Evolutionary conservation across 2,329 filamentous ascomycete species (phyloP).

Genomic region (Ophiostoma pallidulum): DNA sequence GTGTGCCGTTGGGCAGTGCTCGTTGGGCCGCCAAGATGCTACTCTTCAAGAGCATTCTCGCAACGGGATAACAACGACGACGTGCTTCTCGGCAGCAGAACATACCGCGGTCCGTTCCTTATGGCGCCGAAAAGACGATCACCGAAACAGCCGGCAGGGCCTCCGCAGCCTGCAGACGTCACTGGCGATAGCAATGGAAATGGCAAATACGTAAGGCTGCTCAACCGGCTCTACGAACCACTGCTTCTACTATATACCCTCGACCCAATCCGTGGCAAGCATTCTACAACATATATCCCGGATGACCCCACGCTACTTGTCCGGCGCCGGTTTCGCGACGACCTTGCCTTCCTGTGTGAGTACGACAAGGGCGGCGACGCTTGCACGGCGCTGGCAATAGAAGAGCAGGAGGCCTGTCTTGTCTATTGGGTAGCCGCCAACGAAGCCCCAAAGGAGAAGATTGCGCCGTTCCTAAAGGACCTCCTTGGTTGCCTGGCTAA

Average conservation of each 20-base stretch:
- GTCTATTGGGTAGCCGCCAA: slow-evolving; percentile 38
- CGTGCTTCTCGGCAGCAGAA: too few species aligned
- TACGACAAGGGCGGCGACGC: slow-evolving; percentile 35
- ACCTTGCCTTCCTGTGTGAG: slow-evolving; percentile 37
- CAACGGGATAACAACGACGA: too few species aligned
- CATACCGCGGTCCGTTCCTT: too few species aligned
- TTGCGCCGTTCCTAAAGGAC: slow-evolving; percentile 23
- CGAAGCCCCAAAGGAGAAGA: slow-evolving; percentile 13
- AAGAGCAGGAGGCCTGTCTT: slow-evolving; percentile 24
- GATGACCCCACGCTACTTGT: slow-evolving; percentile 2
- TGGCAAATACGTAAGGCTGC: slow-evolving; percentile 4
- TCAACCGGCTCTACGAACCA: slow-evolving; percentile 30
- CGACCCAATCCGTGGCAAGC: slow-evolving; percentile 25
- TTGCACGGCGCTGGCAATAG: slow-evolving; percentile 35
- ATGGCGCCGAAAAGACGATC: too few species aligned
- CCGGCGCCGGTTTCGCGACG: slow-evolving; percentile 27
- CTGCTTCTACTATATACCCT: slow-evolving; percentile 26
- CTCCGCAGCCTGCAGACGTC: too few species aligned
- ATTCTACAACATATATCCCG: slow-evolving; percentile 6
- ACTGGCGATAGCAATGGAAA: too few species aligned
- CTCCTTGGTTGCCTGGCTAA: slow-evolving; percentile 18
- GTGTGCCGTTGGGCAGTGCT: too few species aligned
- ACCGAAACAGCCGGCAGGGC: too few species aligned
- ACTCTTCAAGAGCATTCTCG: too few species aligned
- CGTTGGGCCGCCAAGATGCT: too few species aligned